Base-by-base conservation (phyloP, 345 rosid species). In the Cardamine chenopodiifolia region DNA sequence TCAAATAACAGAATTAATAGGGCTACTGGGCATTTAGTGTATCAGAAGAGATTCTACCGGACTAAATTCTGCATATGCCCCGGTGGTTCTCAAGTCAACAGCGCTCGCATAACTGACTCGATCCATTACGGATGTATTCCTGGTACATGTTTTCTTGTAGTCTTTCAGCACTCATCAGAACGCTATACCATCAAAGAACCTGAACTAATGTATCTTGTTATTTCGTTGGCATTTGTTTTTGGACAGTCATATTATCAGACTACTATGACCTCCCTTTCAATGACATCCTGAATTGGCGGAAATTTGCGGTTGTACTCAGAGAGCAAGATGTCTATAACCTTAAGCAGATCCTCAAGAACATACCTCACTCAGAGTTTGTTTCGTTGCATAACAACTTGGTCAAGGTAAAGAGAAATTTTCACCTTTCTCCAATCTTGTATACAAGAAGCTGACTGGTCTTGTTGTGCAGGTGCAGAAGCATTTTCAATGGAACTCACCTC, bases 51-150 rank as follows among this genome's bases (percentile, higher is more conserved):
- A 80, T 92, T 96, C 78, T 89, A 90, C 83, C 60, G 79, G 80
- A 89, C 96, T 47, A 96, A 96, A 76, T 96, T 84, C 72, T 92
- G 97, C 79, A 89, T 96, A 79, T 96, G 98, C 73, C 99, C 99
- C 1, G 98, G 99, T 58, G 98, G 99, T 66, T 90, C 98, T 53
- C 99, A 96, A 81, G 98, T 96, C 77, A 90, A 90, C 74, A 92
- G 99, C 52, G 99, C 98, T 66, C 94, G 98, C 18, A 90, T 96
- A 74, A 80, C 97, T 26, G 99, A 96, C 81, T 93, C 99, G 5
- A 96, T 96, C 57, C 98, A 92, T 62, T 96, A 92, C 61, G 99
- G 97, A 71, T 96, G 99, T 81, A 70, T 92, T 74, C 99, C 99
- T 65, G 98, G 99, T 92, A 84, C 75, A 83, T 59, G 18, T 14